Evolutionary conservation across 305 asterid genomes (phyloP).

Genomic region (Fraxinus baroniana): DNA sequence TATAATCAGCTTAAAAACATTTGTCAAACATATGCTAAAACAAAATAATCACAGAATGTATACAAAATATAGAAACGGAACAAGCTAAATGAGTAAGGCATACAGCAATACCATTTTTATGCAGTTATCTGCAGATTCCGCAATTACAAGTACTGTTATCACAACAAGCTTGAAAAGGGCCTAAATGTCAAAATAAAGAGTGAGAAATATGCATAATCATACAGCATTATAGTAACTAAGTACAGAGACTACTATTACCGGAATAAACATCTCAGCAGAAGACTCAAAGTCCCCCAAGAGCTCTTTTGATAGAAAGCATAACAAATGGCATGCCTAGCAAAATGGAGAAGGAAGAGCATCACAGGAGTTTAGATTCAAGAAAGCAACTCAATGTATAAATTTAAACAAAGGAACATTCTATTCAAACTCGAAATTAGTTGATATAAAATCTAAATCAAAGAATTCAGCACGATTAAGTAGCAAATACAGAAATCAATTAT

Average conservation of each 20-base stretch:
- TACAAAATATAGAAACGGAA: conserved; percentile 2
- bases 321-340: conserved; percentile 81
- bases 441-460: neutral
- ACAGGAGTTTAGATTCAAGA: conserved; percentile 3
- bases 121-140: conserved; percentile 99
- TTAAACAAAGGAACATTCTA: neutral
- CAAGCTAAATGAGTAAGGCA: conserved; percentile 9
- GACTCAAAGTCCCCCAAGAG: conserved; percentile 95
- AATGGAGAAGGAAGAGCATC: conserved; percentile 18
- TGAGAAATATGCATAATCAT: conserved; percentile 37
- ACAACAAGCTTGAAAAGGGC: conserved; percentile 99
- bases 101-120: conserved; percentile 75
- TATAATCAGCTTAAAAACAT: neutral
- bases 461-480: neutral
- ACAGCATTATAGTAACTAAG: conserved; percentile 14
- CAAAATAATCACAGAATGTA: conserved; percentile 15
- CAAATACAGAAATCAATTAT: conserved; percentile 3
- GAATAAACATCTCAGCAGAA: conserved; percentile 97
- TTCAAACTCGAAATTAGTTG: conserved; percentile 4
- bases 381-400: neutral
- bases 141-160: conserved; percentile 97
- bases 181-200: conserved; percentile 46
- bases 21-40: conserved; percentile 3
- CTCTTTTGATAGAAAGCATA: conserved; percentile 84
- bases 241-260: conserved; percentile 55